phyloP scores from a whole-genome alignment of 2,329 filamentous ascomycete genomes.

The Xylariaceae sp. region DNA sequence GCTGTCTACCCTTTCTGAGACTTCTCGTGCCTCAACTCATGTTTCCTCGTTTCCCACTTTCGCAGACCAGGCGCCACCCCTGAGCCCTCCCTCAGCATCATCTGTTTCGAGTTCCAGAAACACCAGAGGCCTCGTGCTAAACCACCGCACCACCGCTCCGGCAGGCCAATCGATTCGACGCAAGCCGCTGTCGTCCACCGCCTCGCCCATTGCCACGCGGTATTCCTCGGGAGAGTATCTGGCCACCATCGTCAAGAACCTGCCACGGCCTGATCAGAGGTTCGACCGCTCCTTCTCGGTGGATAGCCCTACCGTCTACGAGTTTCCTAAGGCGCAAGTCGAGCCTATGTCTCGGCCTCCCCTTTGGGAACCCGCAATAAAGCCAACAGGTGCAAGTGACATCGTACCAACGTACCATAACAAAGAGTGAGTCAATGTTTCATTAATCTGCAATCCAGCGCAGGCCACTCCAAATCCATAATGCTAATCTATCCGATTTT shows the following conservation, averaged over 20 bases:
- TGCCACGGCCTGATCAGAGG: constrained; percentile 57
- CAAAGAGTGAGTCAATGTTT: constrained; percentile 42
- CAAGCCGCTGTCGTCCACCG: constrained; percentile 65
- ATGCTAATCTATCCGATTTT: constrained; percentile 36
- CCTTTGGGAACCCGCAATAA: constrained; percentile 29
- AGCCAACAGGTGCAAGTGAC: constrained; percentile 25
- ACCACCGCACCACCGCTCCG: constrained; percentile 30
- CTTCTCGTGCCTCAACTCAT: constrained; percentile 48
- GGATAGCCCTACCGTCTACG: constrained; percentile 68
- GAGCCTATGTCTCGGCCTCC: constrained; percentile 30
- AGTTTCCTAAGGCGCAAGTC: constrained; percentile 51
- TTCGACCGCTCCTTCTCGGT: constrained; percentile 61
- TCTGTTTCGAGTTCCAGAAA: constrained; percentile 34
- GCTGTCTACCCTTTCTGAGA: constrained; percentile 43
- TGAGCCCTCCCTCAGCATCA: constrained; percentile 41
- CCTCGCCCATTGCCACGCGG: constrained; percentile 56
- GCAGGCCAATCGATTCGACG: constrained; percentile 54
- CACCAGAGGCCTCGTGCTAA: constrained; percentile 40
- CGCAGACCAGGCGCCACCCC: constrained; percentile 33
- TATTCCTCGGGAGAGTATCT: constrained; percentile 52
- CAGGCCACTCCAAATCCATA: constrained; percentile 11
- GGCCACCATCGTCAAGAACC: constrained; percentile 45
- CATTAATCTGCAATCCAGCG: constrained; percentile 39
- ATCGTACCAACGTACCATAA: constrained; percentile 23
- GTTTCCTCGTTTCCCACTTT: constrained; percentile 36